Base-by-base conservation (phyloP, 2,329 filamentous ascomycete species). In the Arachnomyces sp. region DNA sequence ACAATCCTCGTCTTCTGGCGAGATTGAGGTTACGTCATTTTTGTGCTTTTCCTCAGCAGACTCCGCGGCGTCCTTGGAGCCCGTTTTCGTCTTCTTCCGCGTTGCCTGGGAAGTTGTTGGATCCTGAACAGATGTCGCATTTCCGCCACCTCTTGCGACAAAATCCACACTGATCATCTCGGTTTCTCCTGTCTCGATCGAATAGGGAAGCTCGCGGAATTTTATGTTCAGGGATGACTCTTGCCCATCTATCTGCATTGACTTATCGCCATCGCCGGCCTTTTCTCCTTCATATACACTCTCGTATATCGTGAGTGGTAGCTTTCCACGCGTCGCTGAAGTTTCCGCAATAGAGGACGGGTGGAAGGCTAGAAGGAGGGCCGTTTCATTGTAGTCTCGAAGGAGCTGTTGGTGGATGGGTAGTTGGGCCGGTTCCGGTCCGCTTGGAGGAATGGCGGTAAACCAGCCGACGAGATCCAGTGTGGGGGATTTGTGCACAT, bases 101-200 rank as follows among this genome's bases (percentile, higher is more conserved):
- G 33, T 48, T 38, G 48, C 36, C 34, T 56, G 52, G 45, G 54
- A 52, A 36, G 51, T 31, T 6, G 47, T 39, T 28, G 52, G 44
- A 1, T 53, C 43, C 13, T 65, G 60, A 16, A 78, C 68, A 25
- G 78, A 78, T 8, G 84, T 80, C 16, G 88, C 89, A 54, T 86
- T 90, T 35, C 85, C 86, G 34, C 84, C 85, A 30, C 85, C 86
- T 38, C 82, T 81, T 1, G 90, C 89, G 14, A 98, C 84, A 50
- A 89, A 94, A 62, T 95, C 88, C 55, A 98, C 86, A 51, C 86
- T 85, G 50, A 98, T 96, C 88, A 95, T 95, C 63, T 98, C 92
- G 1, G 89, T 89, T 61, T 96, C 89, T 7, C 86, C 87, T 0
- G 89, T 95, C 66, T 96, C 92, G 2, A 96, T 81, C 0, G 83